A percentile compares a stretch with the other conserved stretches of the same genome.
These are phyloP conservation scores for Botrytis cinerea DNA, from an alignment of 2,329 filamentous ascomycete genomes.

Conservation along the genomic window DNA sequence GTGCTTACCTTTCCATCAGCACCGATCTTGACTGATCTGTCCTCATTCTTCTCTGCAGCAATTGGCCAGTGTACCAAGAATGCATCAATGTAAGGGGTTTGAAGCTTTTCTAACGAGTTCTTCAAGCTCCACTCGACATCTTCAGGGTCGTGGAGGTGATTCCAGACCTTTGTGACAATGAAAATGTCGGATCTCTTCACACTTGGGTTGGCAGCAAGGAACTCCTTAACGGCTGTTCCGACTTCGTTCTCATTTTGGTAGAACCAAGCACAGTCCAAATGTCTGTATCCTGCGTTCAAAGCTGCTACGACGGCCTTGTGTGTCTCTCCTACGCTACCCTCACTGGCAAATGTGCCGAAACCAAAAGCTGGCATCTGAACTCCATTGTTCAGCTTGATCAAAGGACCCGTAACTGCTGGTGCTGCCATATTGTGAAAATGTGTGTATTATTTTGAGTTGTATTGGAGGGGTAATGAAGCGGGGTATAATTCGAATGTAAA, in stretches of 20 bases:
- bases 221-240: constrained; percentile 73
- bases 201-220: constrained; percentile 59
- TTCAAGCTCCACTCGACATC: constrained; percentile 69
- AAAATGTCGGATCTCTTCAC: constrained; percentile 52
- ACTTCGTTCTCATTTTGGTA: constrained; percentile 83
- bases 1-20: constrained; percentile 51
- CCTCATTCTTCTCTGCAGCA: constrained; percentile 73
- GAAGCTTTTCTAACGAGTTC: constrained; percentile 70
- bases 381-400: constrained; percentile 41
- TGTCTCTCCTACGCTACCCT: constrained; percentile 44
- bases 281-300: constrained; percentile 64
- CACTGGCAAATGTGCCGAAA: constrained; percentile 44
- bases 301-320: constrained; percentile 56
- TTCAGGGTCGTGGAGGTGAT: constrained; percentile 60
- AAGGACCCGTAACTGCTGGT: constrained; percentile 31
- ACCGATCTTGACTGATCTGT: constrained; percentile 58
- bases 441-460: constrained; percentile 8
- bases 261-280: constrained; percentile 73
- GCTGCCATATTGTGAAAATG: constrained; percentile 33
- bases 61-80: constrained; percentile 81
- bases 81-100: constrained; percentile 78
- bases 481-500: constrained; percentile 13
- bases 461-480: constrained; percentile 5
- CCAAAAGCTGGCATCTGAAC: constrained; percentile 47
- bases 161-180: constrained; percentile 43